Percentiles rank a stretch among this genome's conserved stretches.
phyloP scores from a whole-genome alignment of 768 basidiomycete species.

The Mycena belliarum region DNA sequence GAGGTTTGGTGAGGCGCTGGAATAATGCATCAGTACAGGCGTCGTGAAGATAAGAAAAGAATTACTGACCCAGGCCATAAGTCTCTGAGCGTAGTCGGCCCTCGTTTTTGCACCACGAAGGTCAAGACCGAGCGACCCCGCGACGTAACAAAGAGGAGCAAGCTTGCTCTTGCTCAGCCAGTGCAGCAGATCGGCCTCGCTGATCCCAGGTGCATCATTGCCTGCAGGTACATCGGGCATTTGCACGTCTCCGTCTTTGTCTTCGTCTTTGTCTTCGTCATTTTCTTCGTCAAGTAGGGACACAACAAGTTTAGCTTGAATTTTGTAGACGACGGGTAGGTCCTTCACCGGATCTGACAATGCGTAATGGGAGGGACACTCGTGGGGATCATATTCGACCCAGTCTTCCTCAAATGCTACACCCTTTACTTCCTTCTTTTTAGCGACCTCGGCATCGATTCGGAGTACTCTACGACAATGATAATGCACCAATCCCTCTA shows the following conservation, averaged over 20 bases:
- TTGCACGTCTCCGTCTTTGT: too few relatives aligned
- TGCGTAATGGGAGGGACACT: slow-evolving; percentile 5
- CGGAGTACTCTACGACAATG: slow-evolving; percentile 23
- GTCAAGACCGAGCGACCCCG: slow-evolving; percentile 8
- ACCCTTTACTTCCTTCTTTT: slow-evolving; percentile 10
- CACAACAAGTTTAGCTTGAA: slow-evolving; percentile 13
- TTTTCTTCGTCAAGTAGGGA: background rate
- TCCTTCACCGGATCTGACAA: slow-evolving; percentile 10
- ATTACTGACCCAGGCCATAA: too few relatives aligned
- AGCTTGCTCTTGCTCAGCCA: background rate
- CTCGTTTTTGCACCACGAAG: background rate
- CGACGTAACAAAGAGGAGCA: slow-evolving; percentile 12
- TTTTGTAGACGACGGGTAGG: background rate
- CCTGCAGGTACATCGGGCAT: slow-evolving; percentile 14
- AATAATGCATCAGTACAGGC: too few relatives aligned
- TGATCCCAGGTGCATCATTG: slow-evolving; percentile 8
- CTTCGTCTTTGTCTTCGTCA: background rate
- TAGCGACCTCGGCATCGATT: slow-evolving; percentile 16
- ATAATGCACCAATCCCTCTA: slow-evolving; percentile 23
- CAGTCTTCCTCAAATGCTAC: slow-evolving; percentile 16
- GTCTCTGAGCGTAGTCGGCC: too few relatives aligned
- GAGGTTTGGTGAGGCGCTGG: too few relatives aligned
- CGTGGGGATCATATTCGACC: slow-evolving; percentile 13
- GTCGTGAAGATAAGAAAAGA: too few relatives aligned
- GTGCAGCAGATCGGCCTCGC: background rate